Evolutionary conservation across 2,329 filamentous ascomycete species (phyloP), one percentile per base, ranked within the genome.

Genomic region (Colletotrichum sp.): DNA sequence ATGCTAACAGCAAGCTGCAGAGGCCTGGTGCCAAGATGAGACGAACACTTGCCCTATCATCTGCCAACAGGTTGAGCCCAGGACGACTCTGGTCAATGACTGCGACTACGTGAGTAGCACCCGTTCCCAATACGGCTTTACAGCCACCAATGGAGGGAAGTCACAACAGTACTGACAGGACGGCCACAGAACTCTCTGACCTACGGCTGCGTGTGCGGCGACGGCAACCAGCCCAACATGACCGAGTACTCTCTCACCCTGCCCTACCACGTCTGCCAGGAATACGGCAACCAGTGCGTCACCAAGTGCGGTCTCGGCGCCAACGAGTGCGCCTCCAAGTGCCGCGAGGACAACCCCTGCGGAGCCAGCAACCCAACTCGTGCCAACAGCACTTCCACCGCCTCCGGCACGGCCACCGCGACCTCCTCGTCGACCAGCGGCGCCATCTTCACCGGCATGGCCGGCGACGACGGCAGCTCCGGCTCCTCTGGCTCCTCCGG

Each of bases 191-290:
- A 88, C 68, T 86, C 88, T 24, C 89, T 96, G 66, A 89, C 86
- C n/a, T 96, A 93, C 85, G 88, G 89, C 78, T 97, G 95, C 84
- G 87, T 95, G 79, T 97, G 95, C 87, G 88, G 89, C 78, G 89
- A 94, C 82, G 90, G 91, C 82, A 83, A 89, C 77, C 86, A 90
- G 69, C 95, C 95, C 79, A 96, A 96, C 85, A 86, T 95, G 65
- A 92, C 93, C 81, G 90, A 96, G 85, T 97, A 94, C 89, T 93
- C 93, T 24, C 89, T 95, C 80, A 96, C 95, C 2, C 88, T 97
- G 30, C 95, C 95, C 39, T 96, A 92, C 89, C 95, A 93, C 86
- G 89, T 92, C 80, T 97, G 95, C 90, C 89, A 89, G 63, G 89
- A 94, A 85, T 95, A 90, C 89, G 93, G 91, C 80, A 92, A 87